Evolutionary conservation across 2,329 filamentous ascomycete species (phyloP), one percentile per base, ranked within the genome.

Genomic region (Microsporum canis): DNA sequence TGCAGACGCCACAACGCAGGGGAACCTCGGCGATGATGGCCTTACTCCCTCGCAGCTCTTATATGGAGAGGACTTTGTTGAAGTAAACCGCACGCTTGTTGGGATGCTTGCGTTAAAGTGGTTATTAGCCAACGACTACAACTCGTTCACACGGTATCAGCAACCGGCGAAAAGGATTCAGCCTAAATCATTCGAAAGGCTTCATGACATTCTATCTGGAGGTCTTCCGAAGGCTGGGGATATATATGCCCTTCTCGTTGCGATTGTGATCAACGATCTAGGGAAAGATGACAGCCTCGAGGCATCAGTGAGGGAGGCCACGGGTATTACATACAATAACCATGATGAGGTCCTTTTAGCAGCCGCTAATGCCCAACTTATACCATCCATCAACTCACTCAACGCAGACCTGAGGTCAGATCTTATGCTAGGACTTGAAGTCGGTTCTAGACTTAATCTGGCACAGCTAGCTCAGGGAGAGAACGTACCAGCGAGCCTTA

Each of bases 11-110:
- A 8, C 34, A 39, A 27, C 55, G 5, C 36, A 29, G 10, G 55
- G 55, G 7, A 14, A 36, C 3, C 14, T 57, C 23, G 55, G 7
- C 27, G 17, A 43, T 3, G 23, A n/a, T 4, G 55, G 23, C 5
- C 55, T 43, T n/a, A 57, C 36, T 3, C 67, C 69, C 14, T 75
- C 73, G 3, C 60, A 67, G 10, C 64, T 68, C 3, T 61, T 75
- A 1, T 75, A 67, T 41, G 66, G 59, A 2, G 31, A 63, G 8
- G 67, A 75, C n/a, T 75, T 69, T 51, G 47, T 43, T 6, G 75
- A 77, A 64, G 69, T 76, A 39, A 75, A 76, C 57, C 73, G 75
- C 23, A 76, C 75, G 0, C 66, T 76, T 5, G 68, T 73, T 31
- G 71, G 72, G 17, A 64, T 76, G 17, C 62, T 75, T 39, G 66